phyloP scores from a whole-genome alignment of 140 eudicot genomes.

The Flaveria floridana region DNA sequence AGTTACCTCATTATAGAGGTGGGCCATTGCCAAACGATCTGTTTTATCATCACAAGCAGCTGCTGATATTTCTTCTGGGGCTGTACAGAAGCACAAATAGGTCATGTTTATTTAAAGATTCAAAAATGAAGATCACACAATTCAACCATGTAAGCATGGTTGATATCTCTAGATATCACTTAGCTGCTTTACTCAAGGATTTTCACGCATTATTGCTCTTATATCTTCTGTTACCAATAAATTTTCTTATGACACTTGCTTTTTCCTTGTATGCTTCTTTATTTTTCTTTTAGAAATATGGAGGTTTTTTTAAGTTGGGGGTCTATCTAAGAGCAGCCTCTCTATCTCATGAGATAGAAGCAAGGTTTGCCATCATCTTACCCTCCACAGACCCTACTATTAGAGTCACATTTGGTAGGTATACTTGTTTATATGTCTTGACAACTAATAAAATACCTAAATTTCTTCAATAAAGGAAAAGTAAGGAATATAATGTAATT shows the following conservation, averaged over 20 bases:
- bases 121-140: background rate
- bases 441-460: background rate
- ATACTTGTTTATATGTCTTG: background rate
- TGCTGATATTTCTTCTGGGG: conserved; percentile 52
- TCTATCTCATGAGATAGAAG: too few relatives aligned
- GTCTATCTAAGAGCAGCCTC: too few relatives aligned
- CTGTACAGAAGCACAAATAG: conserved; percentile 38
- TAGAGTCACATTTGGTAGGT: too few relatives aligned
- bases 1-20: conserved; percentile 72
- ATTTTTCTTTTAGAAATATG: too few relatives aligned
- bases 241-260: too few relatives aligned
- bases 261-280: too few relatives aligned
- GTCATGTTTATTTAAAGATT: background rate
- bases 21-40: conserved; percentile 61
- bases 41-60: conserved; percentile 62
- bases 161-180: background rate
- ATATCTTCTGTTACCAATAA: too few relatives aligned
- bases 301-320: too few relatives aligned
- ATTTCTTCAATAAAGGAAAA: background rate
- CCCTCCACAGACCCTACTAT: too few relatives aligned
- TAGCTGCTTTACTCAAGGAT: too few relatives aligned
- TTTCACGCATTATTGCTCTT: too few relatives aligned
- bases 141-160: background rate
- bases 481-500: background rate
- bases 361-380: too few relatives aligned